phyloP scores from a whole-genome alignment of 2,329 filamentous ascomycete species.

The Fusarium humuli region DNA sequence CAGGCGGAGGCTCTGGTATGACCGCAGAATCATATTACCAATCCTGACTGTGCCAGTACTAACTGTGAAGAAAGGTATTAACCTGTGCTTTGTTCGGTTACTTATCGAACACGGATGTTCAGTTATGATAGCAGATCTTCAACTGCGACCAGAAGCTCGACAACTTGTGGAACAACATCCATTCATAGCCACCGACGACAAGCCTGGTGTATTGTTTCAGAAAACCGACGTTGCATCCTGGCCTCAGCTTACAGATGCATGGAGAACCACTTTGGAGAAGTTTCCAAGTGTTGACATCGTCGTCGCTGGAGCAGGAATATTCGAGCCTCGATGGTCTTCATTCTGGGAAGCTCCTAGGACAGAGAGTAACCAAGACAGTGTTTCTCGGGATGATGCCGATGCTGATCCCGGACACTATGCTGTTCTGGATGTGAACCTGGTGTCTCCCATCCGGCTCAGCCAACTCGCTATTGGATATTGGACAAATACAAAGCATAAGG shows the following conservation, averaged over 20 bases:
- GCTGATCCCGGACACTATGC: slow-evolving; percentile 50
- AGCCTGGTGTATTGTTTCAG: slow-evolving; percentile 51
- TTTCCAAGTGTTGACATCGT: slow-evolving; percentile 53
- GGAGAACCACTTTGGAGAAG: slow-evolving; percentile 43
- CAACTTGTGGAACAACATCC: slow-evolving; percentile 49
- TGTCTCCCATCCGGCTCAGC: slow-evolving; percentile 52
- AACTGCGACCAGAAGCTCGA: slow-evolving; percentile 51
- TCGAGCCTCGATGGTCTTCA: slow-evolving; percentile 52
- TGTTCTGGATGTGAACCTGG: slow-evolving; percentile 53
- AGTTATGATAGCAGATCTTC: slow-evolving; percentile 54
- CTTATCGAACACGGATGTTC: slow-evolving; percentile 53
- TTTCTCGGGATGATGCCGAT: slow-evolving; percentile 46
- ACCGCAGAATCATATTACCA: background rate
- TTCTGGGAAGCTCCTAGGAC: slow-evolving; percentile 54
- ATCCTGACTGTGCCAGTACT: background rate
- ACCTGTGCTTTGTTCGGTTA: slow-evolving; percentile 50
- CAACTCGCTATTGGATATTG: slow-evolving; percentile 55
- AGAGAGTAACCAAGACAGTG: slow-evolving; percentile 44
- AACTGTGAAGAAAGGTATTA: slow-evolving; percentile 49
- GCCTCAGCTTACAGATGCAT: slow-evolving; percentile 50
- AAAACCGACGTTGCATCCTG: slow-evolving; percentile 54
- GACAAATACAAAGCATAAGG: slow-evolving; percentile 47
- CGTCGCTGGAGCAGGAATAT: slow-evolving; percentile 53
- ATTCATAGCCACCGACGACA: slow-evolving; percentile 31
- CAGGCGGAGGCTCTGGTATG: slow-evolving; percentile 42